These are phyloP conservation scores for Aureobasidium sp. DNA, from an alignment of 2,329 filamentous ascomycete species.

Conservation along the genomic window DNA sequence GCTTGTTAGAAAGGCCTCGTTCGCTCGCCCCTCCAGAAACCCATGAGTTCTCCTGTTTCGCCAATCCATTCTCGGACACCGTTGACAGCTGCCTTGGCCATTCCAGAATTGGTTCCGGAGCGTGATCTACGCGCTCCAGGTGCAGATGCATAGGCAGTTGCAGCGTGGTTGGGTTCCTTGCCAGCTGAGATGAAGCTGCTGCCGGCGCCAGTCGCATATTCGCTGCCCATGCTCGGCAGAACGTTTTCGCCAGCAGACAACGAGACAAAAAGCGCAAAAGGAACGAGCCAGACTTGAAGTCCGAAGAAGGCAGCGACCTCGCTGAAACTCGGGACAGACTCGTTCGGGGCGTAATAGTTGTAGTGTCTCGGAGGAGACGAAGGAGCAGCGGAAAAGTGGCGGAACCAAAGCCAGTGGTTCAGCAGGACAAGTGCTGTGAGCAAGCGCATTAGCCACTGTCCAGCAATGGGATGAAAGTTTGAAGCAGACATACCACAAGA, in stretches of 20 bases:
- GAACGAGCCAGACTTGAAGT: conserved; percentile 91
- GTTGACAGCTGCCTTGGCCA: conserved; percentile 53
- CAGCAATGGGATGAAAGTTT: background rate
- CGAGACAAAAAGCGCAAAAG: conserved; percentile 91
- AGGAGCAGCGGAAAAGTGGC: conserved; percentile 66
- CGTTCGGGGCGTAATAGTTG: conserved; percentile 25
- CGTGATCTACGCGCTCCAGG: conserved; percentile 38
- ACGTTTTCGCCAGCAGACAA: conserved; percentile 93
- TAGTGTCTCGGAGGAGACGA: conserved; percentile 51
- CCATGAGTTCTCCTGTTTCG: conserved; percentile 54
- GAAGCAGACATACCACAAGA: conserved; percentile 61
- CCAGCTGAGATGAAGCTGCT: conserved; percentile 43
- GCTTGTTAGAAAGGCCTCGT: conserved; percentile 36
- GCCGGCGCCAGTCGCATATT: conserved; percentile 57
- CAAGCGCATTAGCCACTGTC: background rate
- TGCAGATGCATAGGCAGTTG: conserved; percentile 37
- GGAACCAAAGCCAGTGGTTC: conserved; percentile 96
- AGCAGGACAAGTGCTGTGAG: conserved; percentile 65
- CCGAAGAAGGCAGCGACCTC: conserved; percentile 96
- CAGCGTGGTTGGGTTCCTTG: conserved; percentile 30
- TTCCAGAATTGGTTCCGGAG: conserved; percentile 46
- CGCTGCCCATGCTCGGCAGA: conserved; percentile 81
- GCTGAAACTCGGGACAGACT: conserved; percentile 68
- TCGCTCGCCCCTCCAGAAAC: conserved; percentile 54
- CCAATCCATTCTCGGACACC: conserved; percentile 60